A percentile compares a stretch with the other conserved stretches of the same genome.
phyloP scores from a whole-genome alignment of 495 filamentous ascomycete genomes.

The Aspergillus diversus region DNA sequence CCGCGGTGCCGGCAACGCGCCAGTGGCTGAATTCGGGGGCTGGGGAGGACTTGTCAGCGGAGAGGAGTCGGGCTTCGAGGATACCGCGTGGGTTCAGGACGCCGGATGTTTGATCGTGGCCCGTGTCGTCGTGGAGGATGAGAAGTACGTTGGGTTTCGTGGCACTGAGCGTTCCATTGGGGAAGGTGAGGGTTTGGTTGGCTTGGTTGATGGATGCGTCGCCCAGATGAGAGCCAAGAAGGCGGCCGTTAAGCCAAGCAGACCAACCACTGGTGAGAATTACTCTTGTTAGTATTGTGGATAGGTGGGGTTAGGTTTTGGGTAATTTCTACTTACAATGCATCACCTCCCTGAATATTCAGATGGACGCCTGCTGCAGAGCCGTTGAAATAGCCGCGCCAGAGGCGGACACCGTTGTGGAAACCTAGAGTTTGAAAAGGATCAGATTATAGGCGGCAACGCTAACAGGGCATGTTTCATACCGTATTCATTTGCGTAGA shows the following conservation, averaged over 20 bases:
- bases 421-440: slow-evolving; percentile 48
- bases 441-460: not conserved
- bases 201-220: slow-evolving; percentile 42
- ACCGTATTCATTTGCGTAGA: slow-evolving; percentile 70
- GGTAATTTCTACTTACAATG: slow-evolving; percentile 42
- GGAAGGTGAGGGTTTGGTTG: slow-evolving; percentile 38
- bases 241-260: slow-evolving; percentile 58
- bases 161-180: slow-evolving; percentile 51
- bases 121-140: slow-evolving; percentile 73
- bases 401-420: slow-evolving; percentile 68
- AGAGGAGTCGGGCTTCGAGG: slow-evolving; percentile 54
- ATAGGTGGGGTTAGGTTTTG: not conserved
- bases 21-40: slow-evolving; percentile 56
- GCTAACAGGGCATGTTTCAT: not conserved
- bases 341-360: slow-evolving; percentile 63
- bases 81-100: slow-evolving; percentile 74
- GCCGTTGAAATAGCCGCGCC: slow-evolving; percentile 67
- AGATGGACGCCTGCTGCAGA: slow-evolving; percentile 59
- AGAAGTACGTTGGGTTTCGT: slow-evolving; percentile 61
- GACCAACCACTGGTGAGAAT: slow-evolving; percentile 46
- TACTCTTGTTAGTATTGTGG: slow-evolving; percentile 13
- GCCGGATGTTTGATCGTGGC: slow-evolving; percentile 63
- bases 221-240: slow-evolving; percentile 60
- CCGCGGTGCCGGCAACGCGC: slow-evolving; percentile 76
- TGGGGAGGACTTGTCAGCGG: slow-evolving; percentile 26